Evolutionary conservation across 257 asterid genomes (phyloP), one percentile per base, ranked within the genome.

Genomic region (Gentiana dahurica): DNA sequence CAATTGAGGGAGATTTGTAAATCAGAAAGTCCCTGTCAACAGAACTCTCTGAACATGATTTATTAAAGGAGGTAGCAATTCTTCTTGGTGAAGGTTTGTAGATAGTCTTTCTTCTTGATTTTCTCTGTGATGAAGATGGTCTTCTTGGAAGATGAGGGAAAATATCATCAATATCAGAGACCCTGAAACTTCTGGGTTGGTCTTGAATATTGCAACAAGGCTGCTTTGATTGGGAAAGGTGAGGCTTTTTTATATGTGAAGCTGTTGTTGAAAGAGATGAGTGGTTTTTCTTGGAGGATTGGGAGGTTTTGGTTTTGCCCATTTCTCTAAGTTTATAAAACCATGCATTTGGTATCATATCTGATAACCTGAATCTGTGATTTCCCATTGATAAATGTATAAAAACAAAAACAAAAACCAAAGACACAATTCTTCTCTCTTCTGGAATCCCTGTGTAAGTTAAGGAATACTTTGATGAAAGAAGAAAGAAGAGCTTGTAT

Each of bases 291-390:
- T 74, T 78, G 62, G 58, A 38, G 35, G 76, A 11, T 5, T 69
- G 52, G 8, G 66, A 9, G 15, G 60, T 74, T 38, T 64, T 81
- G 71, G 54, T 74, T 65, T 54, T 84, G 84, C 75, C 86, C 97
- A 84, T 89, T 72, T 89, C 95, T 61, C 80, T 77, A 8, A 84
- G 89, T 82, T 89, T 89, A 90, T 89, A 81, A 54, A 89, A 89
- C 97, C 97, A 89, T 59, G 97, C 87, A 62, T 89, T 89, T 34
- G 97, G 97, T 79, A 89, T 83, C 95, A 89, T 86, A 48, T 84
- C 84, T 50, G 95, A 80, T n/a, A 89, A 75, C 57, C 73, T 81
- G 69, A 89, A 89, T 74, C 67, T 81, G 83, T 76, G 72, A 66
- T 89, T 89, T 35, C 95, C 93, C 97, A 89, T 89, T 66, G 66